phyloP scores from a whole-genome alignment of 345 rosid species.

The Mangifera indica region DNA sequence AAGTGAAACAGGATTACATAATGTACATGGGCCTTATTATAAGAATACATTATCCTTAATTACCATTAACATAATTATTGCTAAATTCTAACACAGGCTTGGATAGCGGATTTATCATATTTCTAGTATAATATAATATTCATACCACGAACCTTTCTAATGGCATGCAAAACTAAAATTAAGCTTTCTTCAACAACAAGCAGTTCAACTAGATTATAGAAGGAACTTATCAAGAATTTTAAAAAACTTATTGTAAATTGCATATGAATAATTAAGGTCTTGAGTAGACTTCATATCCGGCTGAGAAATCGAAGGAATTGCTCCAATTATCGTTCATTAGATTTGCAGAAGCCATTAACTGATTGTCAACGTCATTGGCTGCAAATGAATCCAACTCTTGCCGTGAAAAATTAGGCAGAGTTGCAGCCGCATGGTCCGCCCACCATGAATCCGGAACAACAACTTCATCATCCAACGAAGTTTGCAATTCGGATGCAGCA shows the following conservation, averaged over 20 bases:
- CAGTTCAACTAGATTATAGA: not conserved
- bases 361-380: constrained; percentile 34
- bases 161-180: constrained; percentile 1
- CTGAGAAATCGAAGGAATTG: constrained; percentile 48
- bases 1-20: too few relatives aligned
- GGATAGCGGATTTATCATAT: not conserved
- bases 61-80: too few relatives aligned
- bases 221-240: not conserved
- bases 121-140: not conserved
- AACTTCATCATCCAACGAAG: constrained; percentile 39
- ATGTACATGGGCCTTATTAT: too few relatives aligned
- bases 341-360: constrained; percentile 37
- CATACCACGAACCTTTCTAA: constrained; percentile 5
- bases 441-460: constrained; percentile 37
- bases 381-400: constrained; percentile 33
- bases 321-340: constrained; percentile 47
- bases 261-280: constrained; percentile 30
- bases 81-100: too few relatives aligned
- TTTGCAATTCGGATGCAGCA: constrained; percentile 27
- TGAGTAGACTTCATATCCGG: constrained; percentile 40
- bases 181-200: not conserved
- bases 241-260: not conserved
- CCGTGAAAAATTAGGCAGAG: constrained; percentile 22
- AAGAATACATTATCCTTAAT: too few relatives aligned
- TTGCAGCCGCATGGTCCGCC: constrained; percentile 27